Conservation (phyloP, 2,329 filamentous ascomycete genomes). For the Trichoderma koningiopsis region DNA sequence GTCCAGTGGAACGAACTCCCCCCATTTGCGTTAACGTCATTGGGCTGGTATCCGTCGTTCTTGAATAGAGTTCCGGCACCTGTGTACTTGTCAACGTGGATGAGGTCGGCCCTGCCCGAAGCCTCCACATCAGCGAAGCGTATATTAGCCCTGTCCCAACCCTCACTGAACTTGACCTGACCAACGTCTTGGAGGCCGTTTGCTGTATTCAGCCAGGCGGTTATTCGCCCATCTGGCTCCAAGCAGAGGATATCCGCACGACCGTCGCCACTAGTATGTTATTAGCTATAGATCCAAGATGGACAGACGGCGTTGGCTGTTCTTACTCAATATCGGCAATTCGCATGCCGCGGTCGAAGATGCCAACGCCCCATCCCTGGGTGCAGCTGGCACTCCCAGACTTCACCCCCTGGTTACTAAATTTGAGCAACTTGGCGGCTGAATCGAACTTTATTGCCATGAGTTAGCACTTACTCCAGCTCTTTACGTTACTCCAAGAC, state of each 20-base stretch:
- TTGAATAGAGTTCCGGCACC: background rate
- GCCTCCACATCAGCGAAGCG: constrained; percentile 8
- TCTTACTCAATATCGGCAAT: constrained; percentile 1
- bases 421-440: background rate
- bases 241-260: constrained; percentile 4
- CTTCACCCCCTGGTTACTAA: background rate
- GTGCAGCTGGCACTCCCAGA: background rate
- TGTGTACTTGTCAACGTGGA: constrained; percentile 3
- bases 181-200: background rate
- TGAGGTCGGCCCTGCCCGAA: constrained; percentile 10
- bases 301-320: background rate
- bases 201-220: constrained; percentile 4
- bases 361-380: constrained; percentile 5
- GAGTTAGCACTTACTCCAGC: background rate
- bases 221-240: background rate
- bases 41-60: constrained; percentile 2
- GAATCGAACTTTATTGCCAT: background rate
- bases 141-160: constrained; percentile 1
- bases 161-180: constrained; percentile 3
- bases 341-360: constrained; percentile 3
- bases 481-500: constrained; percentile 9
- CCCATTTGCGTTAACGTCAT: background rate
- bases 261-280: background rate
- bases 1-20: constrained; percentile 6
- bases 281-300: background rate